Percentiles rank a stretch among this genome's conserved stretches.
These are phyloP conservation scores for Metschnikowia colocasiae DNA, from an alignment of 805 yeast species.

Conservation along the genomic window DNA sequence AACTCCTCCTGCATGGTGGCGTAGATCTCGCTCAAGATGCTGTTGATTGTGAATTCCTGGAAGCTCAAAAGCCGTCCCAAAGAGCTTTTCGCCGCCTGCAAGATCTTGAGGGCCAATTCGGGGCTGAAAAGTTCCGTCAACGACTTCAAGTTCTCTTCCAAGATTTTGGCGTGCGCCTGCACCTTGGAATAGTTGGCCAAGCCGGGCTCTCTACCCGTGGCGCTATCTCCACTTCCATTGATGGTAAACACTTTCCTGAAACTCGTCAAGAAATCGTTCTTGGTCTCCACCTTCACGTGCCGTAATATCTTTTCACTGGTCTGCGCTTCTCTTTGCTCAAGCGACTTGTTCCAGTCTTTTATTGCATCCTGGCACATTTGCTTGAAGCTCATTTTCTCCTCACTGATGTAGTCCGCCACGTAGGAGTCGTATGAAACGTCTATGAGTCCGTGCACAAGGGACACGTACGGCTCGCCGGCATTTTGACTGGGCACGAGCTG, in stretches of 20 bases:
- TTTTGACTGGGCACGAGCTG: slow-evolving; percentile 30
- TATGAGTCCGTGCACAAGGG: slow-evolving; percentile 32
- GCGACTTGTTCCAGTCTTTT: slow-evolving; percentile 30
- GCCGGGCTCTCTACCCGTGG: neutral
- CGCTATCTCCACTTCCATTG: slow-evolving; percentile 6
- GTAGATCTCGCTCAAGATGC: slow-evolving; percentile 30
- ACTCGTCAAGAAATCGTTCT: slow-evolving; percentile 57
- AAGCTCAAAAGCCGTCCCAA: slow-evolving; percentile 51
- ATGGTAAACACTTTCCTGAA: slow-evolving; percentile 58
- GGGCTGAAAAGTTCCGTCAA: slow-evolving; percentile 75
- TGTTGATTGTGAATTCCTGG: slow-evolving; percentile 32
- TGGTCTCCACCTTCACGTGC: slow-evolving; percentile 47
- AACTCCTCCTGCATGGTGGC: slow-evolving; percentile 59
- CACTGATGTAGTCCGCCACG: slow-evolving; percentile 38
- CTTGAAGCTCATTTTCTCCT: slow-evolving; percentile 31
- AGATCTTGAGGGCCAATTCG: slow-evolving; percentile 68
- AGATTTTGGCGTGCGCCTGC: slow-evolving; percentile 75
- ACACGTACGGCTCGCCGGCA: slow-evolving; percentile 34
- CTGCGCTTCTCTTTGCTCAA: slow-evolving; percentile 45
- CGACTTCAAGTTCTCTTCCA: slow-evolving; percentile 70
- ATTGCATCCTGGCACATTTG: slow-evolving; percentile 24
- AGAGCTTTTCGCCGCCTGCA: slow-evolving; percentile 64
- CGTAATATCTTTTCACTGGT: slow-evolving; percentile 46
- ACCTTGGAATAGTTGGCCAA: slow-evolving; percentile 51
- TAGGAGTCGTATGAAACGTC: slow-evolving; percentile 42